A percentile compares a stretch with the other conserved stretches of the same genome.
Evolutionary conservation across 768 basidiomycete species (phyloP).

Genomic region (Lentinula sp.): DNA sequence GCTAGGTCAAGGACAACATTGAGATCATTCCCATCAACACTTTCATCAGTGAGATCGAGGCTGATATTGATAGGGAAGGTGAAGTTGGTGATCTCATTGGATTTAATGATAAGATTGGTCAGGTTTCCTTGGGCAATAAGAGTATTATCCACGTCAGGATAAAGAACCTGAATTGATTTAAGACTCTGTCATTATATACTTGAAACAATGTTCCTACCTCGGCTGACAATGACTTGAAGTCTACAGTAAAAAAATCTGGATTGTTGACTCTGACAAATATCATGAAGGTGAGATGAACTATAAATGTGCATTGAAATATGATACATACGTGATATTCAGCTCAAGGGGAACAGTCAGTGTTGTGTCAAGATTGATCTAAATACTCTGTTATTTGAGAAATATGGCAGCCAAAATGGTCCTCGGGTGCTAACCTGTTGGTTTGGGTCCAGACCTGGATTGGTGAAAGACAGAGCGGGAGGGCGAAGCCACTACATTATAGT

Average conservation of each 20-base stretch:
- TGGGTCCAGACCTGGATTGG: background rate
- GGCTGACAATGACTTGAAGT: background rate
- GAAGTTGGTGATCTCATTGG: background rate
- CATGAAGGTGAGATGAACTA: background rate
- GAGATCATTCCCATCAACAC: background rate
- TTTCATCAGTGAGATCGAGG: background rate
- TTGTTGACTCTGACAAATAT: background rate
- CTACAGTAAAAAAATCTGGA: background rate
- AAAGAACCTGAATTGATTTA: background rate
- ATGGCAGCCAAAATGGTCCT: background rate
- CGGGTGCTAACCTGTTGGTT: background rate
- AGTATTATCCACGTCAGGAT: background rate
- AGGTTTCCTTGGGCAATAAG: background rate
- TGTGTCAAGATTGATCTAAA: background rate
- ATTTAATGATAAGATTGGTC: background rate
- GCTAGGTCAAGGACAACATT: background rate
- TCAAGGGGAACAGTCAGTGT: background rate
- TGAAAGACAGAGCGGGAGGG: background rate
- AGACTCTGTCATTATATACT: background rate
- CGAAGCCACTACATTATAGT: background rate
- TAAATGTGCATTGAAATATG: background rate
- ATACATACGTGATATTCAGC: background rate
- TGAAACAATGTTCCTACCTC: background rate
- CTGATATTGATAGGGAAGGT: background rate
- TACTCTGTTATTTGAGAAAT: too few relatives aligned